Evolutionary conservation across 1,284 basidiomycete genomes (phyloP), one percentile per base, ranked within the genome.

Genomic region (Moesziomyces sp.): DNA sequence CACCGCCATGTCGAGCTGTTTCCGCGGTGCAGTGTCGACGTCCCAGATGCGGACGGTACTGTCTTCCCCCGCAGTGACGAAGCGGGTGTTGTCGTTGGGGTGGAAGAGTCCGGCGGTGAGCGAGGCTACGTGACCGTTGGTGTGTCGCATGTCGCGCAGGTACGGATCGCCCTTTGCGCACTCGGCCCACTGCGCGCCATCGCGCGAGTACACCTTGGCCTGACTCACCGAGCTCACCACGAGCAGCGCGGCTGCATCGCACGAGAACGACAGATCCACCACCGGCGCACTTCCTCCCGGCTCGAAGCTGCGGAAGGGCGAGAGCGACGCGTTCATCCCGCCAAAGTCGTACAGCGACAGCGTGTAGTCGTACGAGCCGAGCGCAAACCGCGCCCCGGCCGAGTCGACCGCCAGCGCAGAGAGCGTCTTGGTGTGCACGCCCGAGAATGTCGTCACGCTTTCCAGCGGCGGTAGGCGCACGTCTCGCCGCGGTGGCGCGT

Each of bases 331-430:
- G 78, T 92, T 92, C 96, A 99, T 99, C 8, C 97, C 97, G 79
- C 96, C 97, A 86, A 99, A 99, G 85, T 99, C 97, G 95, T 95
- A 99, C 54, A 99, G 85, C 85, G 98, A 98, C 85, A 92, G 91
- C 85, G 96, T 93, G 82, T 98, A 98, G 85, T 99, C 97, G 85
- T 97, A 92, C 18, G 92, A 92, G 11, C 97, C 97, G 2, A 93
- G 93, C 7, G 93, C 87, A 30, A 99, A 86, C 30, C 97, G 90
- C 3, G 95, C 93, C 49, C 97, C 97, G 14, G 94, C 92, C 0
- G 93, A 91, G 84, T 99, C 97, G 43, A 99, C 87, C 0, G 93
- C 89, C 26, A 99, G 86, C 1, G 96, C 94, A 5, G 94, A 93
- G 23, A 98, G 90, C 49, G 96, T 93, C 87, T 88, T 99, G 18